These are phyloP conservation scores for Fusarium sp. DNA, from an alignment of 2,329 filamentous ascomycete species.

Conservation along the genomic window DNA sequence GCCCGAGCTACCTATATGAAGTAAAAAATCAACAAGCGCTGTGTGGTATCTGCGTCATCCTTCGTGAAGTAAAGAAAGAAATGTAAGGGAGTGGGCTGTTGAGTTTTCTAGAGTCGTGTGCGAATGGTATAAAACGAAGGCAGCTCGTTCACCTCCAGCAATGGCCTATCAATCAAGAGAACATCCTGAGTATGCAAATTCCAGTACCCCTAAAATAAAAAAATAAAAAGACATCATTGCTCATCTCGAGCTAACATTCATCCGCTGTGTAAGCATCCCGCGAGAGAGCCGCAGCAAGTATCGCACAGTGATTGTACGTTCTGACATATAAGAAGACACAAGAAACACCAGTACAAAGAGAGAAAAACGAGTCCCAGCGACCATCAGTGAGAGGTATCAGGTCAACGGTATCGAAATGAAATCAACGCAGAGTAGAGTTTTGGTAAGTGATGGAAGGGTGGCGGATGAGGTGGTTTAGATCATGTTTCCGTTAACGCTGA, in stretches of 20 bases:
- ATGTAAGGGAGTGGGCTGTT: constrained; percentile 24
- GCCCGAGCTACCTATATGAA: constrained; percentile 30
- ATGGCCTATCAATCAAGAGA: constrained; percentile 24
- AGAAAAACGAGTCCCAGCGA: constrained; percentile 1
- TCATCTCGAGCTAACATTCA: constrained; percentile 42
- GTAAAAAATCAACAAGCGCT: constrained; percentile 26
- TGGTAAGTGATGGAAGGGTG: constrained; percentile 1
- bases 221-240: constrained; percentile 34
- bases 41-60: constrained; percentile 33
- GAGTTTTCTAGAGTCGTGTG: constrained; percentile 34
- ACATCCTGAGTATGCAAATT: constrained; percentile 6
- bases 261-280: constrained; percentile 43
- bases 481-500: constrained; percentile 83
- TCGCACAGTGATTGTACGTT: constrained; percentile 38
- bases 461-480: constrained; percentile 54
- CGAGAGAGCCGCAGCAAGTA: constrained; percentile 41
- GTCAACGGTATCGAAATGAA: background rate
- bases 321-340: constrained; percentile 24
- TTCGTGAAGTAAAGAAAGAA: constrained; percentile 15
- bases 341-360: constrained; percentile 11
- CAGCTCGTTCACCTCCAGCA: background rate
- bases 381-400: background rate
- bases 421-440: constrained; percentile 12
- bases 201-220: constrained; percentile 20
- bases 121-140: constrained; percentile 30